Evolutionary conservation across 106 monocot genomes (phyloP), one percentile per base, ranked within the genome.

Genomic region (Posidonia australis): DNA sequence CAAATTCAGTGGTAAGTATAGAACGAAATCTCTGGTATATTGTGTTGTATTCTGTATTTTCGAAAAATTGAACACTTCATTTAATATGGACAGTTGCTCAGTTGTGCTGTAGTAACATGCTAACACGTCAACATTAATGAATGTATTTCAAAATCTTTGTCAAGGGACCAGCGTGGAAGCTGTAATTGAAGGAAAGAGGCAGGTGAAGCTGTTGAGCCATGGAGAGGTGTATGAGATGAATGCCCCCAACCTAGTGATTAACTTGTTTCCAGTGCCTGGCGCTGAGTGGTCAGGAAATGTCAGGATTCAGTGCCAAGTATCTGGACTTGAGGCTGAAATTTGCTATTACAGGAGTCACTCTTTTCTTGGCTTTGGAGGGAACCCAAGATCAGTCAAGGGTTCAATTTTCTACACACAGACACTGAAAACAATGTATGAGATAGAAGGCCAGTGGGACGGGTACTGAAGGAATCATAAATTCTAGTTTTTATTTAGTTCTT

Each of bases 361-460:
- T 2, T 80, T 98, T 67, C 68, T 90, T 13, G 90, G 96, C 0
- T 65, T 90, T 17, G 79, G 90, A 10, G 90, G 90, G 22, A 85
- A 82, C 72, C 67, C 81, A 6, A 57, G 87, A 56, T 69, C 75
- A 0, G 59, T 98, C 2, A 84, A 84, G 54, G 96, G 96, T 9
- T 79, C 78, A 22, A 77, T 98, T 18, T 81, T 80, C 63, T 21
- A 77, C 46, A 69, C 82, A 17, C 58, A 68, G 13, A 70, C 87
- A 9, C 4, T 21, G 29, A 73, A 75, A 51, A 66, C 62, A 2
- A 46, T 98, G 18, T 90, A 81, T 46, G 96, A 90, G 80, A 83
- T 98, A 5, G 44, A 77, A 5, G 96, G 96, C 28, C 80, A 77
- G 1, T 98, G 96, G 96, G 90, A 98, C 66, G 79, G 78, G 89